Percentiles rank a stretch among this genome's conserved stretches.
phyloP scores from a whole-genome alignment of 2,329 filamentous ascomycete genomes.

The Diaporthe velutina region DNA sequence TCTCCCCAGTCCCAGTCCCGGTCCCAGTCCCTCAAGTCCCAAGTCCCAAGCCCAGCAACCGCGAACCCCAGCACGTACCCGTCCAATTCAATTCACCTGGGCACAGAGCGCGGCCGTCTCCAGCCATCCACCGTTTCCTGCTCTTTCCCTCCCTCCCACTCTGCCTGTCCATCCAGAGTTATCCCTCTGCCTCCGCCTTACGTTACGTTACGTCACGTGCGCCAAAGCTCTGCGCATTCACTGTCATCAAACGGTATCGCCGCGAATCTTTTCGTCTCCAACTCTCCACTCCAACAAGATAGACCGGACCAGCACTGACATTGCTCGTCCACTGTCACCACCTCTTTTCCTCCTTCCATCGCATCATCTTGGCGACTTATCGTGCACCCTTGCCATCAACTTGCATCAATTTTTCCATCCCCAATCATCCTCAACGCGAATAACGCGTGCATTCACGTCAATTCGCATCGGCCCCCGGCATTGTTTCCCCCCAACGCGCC shows the following conservation, averaged over 20 bases:
- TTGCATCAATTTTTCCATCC: constrained; percentile 36
- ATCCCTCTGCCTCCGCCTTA: constrained; percentile 12
- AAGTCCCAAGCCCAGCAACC: not conserved
- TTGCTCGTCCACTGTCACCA: constrained; percentile 29
- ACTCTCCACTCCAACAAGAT: constrained; percentile 37
- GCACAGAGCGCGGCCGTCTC: constrained; percentile 18
- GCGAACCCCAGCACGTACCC: constrained; percentile 10
- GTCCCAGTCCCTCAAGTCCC: not conserved
- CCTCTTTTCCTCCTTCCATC: constrained; percentile 27
- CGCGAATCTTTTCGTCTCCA: constrained; percentile 34
- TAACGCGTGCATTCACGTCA: constrained; percentile 40
- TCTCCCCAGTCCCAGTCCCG: constrained; percentile 22
- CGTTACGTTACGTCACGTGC: constrained; percentile 28
- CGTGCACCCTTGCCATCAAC: constrained; percentile 31
- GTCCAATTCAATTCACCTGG: constrained; percentile 22
- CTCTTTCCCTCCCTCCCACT: not conserved
- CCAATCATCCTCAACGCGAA: constrained; percentile 40
- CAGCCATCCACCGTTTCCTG: constrained; percentile 28
- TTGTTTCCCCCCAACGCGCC: constrained; percentile 40
- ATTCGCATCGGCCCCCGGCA: constrained; percentile 30
- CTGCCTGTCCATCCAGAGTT: not conserved
- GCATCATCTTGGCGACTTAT: constrained; percentile 21
- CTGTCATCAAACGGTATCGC: constrained; percentile 24
- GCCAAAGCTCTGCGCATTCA: constrained; percentile 11
- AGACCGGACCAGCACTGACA: constrained; percentile 33